Base-by-base conservation (phyloP, 441 rosid genomes). In the Jatropha multifida region DNA sequence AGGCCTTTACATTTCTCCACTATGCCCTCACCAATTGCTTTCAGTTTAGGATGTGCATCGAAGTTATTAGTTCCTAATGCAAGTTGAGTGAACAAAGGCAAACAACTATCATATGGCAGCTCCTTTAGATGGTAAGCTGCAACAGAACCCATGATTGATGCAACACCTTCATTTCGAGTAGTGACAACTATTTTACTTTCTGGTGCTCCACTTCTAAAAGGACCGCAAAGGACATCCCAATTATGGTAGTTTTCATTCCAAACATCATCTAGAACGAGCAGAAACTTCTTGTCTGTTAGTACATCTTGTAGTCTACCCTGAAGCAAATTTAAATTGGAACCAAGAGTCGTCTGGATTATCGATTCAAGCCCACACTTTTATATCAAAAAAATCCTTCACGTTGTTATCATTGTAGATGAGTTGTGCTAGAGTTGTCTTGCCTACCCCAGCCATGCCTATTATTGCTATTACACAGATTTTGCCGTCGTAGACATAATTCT, bases 391-490 rank as follows among this genome's bases (percentile, higher is more conserved):
- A 27, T 51, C 72, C 0, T 27, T 26, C 23, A 76, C 66, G 13
- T 17, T 27, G 17, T 55, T 42, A 38, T 76, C 74, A 67, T 76
- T 80, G 51, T 44, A 76, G 14, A 76, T 56, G 1, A 69, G 72
- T 38, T 75, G 82, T 26, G 79, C 82, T 27, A 75, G 77, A 7
- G 77, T 75, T 15, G 77, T 75, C 77, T 75, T 75, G 4, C 77
- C 77, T 17, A 75, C 65, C 14, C 58, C 75, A 23, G 51, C 78
- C 73, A 75, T 75, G 3, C 78, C 78, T 32, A 32, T 32, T 32
- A 32, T 32, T 32, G 32, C 32, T 32, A 32, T 32, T 32, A 32
- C 32, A 2, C 32, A 32, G 32, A 32, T 32, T 32, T 32, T 32
- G 32, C 32, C 32, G 2, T 32, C 32, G 2, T 32, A 32, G 32